phyloP scores from a whole-genome alignment of 2,329 filamentous ascomycete genomes.

The Pseudogymnoascus sp. region DNA sequence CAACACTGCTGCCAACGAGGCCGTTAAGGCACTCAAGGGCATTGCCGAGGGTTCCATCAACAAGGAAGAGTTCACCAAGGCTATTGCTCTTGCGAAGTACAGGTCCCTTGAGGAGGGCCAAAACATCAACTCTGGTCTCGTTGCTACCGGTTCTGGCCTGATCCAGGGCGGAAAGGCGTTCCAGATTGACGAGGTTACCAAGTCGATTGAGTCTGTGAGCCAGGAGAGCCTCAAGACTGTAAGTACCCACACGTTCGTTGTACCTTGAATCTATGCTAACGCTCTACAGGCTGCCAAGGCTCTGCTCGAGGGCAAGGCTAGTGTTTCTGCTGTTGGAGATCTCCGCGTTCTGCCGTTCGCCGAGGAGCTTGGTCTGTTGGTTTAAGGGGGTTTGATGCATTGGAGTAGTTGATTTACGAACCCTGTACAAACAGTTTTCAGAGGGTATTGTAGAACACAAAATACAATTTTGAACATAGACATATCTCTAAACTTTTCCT shows the following conservation, averaged over 20 bases:
- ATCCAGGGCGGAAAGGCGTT: slow-evolving; percentile 75
- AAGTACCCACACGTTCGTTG: slow-evolving; percentile 35
- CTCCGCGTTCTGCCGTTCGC: slow-evolving; percentile 85
- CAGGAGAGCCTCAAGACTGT: slow-evolving; percentile 80
- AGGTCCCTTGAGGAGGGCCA: slow-evolving; percentile 76
- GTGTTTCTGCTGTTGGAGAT: slow-evolving; percentile 84
- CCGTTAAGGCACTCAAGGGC: slow-evolving; percentile 75
- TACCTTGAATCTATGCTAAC: slow-evolving; percentile 26
- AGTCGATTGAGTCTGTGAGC: slow-evolving; percentile 73
- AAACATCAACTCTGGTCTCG: slow-evolving; percentile 66
- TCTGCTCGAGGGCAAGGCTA: slow-evolving; percentile 80
- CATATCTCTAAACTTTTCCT: slow-evolving; percentile 12
- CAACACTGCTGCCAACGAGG: slow-evolving; percentile 63
- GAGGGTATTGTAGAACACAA: slow-evolving; percentile 31
- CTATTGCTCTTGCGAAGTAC: slow-evolving; percentile 88
- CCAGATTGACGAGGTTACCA: slow-evolving; percentile 71
- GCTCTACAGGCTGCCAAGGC: slow-evolving; percentile 69
- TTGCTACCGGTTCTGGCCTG: slow-evolving; percentile 77
- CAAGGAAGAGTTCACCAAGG: slow-evolving; percentile 86
- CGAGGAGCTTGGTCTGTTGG: slow-evolving; percentile 86
- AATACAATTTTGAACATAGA: slow-evolving; percentile 15
- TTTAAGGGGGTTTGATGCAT: slow-evolving; percentile 52
- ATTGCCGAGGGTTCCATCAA: slow-evolving; percentile 67
- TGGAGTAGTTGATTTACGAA: slow-evolving; percentile 12
- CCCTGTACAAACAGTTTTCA: slow-evolving; percentile 32